Percentiles rank a stretch among this genome's conserved stretches.
phyloP scores from a whole-genome alignment of 192 early-diverging fungal genomes.

The Coemansia sp. region DNA sequence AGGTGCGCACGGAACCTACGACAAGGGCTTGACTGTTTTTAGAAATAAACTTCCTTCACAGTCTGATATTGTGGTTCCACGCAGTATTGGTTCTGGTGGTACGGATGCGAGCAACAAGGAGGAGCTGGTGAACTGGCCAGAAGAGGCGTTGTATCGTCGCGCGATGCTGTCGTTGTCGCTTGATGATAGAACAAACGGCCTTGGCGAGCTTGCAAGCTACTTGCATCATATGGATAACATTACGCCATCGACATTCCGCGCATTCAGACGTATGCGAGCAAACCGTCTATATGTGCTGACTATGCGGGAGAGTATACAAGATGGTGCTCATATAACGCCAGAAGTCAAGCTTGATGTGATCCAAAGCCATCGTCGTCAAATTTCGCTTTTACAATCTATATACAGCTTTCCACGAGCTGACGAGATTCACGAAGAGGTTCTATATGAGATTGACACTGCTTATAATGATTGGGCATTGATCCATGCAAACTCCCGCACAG shows the following conservation, averaged over 20 bases:
- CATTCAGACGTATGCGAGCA: conserved; percentile 57
- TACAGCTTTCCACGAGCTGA: conserved; percentile 64
- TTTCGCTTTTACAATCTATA: conserved; percentile 59
- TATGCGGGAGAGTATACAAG: conserved; percentile 38
- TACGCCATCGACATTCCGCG: conserved; percentile 52
- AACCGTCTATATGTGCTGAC: conserved; percentile 56
- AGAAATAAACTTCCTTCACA: conserved; percentile 23
- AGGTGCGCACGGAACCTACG: conserved; percentile 57
- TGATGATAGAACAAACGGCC: conserved; percentile 10
- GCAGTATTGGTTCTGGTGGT: conserved; percentile 22
- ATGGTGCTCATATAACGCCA: conserved; percentile 31
- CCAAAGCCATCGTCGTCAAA: conserved; percentile 60
- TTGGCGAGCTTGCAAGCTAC: conserved; percentile 36
- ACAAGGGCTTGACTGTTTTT: conserved; percentile 47
- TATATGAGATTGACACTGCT: conserved; percentile 65
- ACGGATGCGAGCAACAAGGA: conserved; percentile 29
- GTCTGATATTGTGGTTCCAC: conserved; percentile 45
- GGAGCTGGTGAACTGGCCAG: conserved; percentile 66
- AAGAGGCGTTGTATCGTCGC: conserved; percentile 70
- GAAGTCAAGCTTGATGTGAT: conserved; percentile 47
- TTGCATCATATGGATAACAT: conserved; percentile 47
- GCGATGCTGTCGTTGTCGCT: conserved; percentile 51
- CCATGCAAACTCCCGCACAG: conserved; percentile 52
- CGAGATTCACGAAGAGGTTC: conserved; percentile 59
- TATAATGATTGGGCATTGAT: conserved; percentile 63